Evolutionary conservation across 345 rosid genomes (phyloP), one percentile per base, ranked within the genome.

Genomic region (Mallotus nudiflorus): DNA sequence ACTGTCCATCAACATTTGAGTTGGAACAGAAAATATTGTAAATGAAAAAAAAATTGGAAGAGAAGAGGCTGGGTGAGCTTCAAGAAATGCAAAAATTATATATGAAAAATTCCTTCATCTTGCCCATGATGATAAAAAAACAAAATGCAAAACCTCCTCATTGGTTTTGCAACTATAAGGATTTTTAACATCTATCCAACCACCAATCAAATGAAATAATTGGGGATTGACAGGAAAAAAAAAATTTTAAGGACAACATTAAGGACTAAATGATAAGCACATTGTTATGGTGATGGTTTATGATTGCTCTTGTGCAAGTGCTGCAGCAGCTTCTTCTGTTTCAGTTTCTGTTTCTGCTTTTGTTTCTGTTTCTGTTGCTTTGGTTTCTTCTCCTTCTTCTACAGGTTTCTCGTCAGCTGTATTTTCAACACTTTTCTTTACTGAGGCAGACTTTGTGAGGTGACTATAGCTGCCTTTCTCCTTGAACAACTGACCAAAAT

Each of bases 401-500:
- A n/a, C 80, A 7, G 73, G 52, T 24, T 62, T 59, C 18, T 18
- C 42, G 24, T 61, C 66, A 44, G 54, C 6, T 9, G 60, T 19
- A 45, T 67, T 39, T 11, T 45, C 62, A 0, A 27, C 61, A 27
- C 18, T 73, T 37, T 71, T 74, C 78, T 75, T 82, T 53, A 48
- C 14, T 9, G 83, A 71, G 16, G 78, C 46, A 14, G 71, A 52
- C 80, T 80, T 81, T 58, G 33, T 76, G 78, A 85, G 75, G 57
- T 78, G 60, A 51, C 20, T 81, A 69, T 82, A 82, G 77, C 76
- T 61, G n/a, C 89, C 89, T 44, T 73, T 85, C 77, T 83, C 82
- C 75, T 80, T 85, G 75, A 85, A 85, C 65, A 85, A 74, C 77
- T 85, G 89, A 4, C 82, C 62, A 40, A 83, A 85, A 66, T 85